Conservation (phyloP, 116 monocot genomes). For the Cymodocea nodosa region DNA sequence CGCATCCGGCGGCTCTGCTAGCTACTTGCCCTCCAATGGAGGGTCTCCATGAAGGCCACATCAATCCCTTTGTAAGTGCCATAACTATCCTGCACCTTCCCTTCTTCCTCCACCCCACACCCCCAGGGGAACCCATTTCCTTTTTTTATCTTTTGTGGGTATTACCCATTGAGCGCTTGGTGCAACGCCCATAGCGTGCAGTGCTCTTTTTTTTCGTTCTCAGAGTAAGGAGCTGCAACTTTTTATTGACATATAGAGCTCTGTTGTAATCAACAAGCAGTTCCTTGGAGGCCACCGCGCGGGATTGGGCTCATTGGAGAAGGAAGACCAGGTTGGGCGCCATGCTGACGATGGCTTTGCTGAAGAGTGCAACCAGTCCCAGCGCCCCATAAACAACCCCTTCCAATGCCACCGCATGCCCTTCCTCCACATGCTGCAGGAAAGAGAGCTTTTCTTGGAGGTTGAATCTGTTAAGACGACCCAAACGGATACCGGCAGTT, state of each 20-base stretch:
- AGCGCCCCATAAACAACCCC: background rate
- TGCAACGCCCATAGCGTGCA: background rate
- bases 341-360: background rate
- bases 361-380: no score
- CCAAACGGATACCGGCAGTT: constrained; percentile 8
- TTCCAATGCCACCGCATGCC: constrained; percentile 16
- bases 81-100: background rate
- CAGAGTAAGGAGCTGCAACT: no score
- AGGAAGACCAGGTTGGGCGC: background rate
- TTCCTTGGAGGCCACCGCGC: constrained; percentile 17
- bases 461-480: background rate
- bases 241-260: no score
- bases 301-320: constrained; percentile 12
- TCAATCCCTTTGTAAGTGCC: constrained; percentile 29
- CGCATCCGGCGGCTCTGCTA: background rate
- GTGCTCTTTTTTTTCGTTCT: background rate
- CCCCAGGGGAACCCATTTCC: background rate
- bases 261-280: background rate
- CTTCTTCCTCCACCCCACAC: background rate
- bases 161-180: background rate
- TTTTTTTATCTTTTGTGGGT: background rate
- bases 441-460: constrained; percentile 5
- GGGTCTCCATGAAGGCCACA: constrained; percentile 20
- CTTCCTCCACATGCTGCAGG: constrained; percentile 38
- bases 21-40: constrained; percentile 15